These are phyloP conservation scores for Leccinellum rugosiceps DNA, from an alignment of 768 basidiomycete species.

Conservation along the genomic window DNA sequence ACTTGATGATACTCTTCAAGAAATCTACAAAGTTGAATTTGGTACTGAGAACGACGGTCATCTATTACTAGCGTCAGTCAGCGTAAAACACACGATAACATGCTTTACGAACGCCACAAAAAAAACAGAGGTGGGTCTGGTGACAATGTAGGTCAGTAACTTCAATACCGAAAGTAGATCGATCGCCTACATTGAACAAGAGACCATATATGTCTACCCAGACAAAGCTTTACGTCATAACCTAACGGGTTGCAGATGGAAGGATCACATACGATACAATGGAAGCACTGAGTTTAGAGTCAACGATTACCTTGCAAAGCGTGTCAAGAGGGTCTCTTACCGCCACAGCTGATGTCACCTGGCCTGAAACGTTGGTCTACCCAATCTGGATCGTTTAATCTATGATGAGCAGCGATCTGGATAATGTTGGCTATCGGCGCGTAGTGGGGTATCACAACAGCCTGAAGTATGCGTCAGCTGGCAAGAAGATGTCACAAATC, in stretches of 20 bases:
- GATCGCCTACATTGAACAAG: conserved; percentile 48
- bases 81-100: neutral
- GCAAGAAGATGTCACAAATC: neutral
- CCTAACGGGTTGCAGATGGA: neutral
- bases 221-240: neutral
- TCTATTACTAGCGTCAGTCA: conserved; percentile 33
- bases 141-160: conserved; percentile 26
- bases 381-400: conserved; percentile 42
- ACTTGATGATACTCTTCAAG: conserved; percentile 43
- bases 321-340: conserved; percentile 32
- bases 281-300: conserved; percentile 45
- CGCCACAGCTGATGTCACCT: conserved; percentile 59
- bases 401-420: conserved; percentile 53
- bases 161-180: neutral
- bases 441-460: conserved; percentile 60
- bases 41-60: conserved; percentile 44
- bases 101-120: conserved; percentile 46
- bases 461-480: conserved; percentile 29
- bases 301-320: neutral
- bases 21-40: conserved; percentile 45
- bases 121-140: conserved; percentile 57
- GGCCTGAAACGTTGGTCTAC: conserved; percentile 52
- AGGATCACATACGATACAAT: conserved; percentile 49
- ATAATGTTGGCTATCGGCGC: conserved; percentile 60
- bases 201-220: conserved; percentile 62